Evolutionary conservation across 2,329 filamentous ascomycete genomes (phyloP), one percentile per base, ranked within the genome.

Genomic region (Cladobotryum protrusum): DNA sequence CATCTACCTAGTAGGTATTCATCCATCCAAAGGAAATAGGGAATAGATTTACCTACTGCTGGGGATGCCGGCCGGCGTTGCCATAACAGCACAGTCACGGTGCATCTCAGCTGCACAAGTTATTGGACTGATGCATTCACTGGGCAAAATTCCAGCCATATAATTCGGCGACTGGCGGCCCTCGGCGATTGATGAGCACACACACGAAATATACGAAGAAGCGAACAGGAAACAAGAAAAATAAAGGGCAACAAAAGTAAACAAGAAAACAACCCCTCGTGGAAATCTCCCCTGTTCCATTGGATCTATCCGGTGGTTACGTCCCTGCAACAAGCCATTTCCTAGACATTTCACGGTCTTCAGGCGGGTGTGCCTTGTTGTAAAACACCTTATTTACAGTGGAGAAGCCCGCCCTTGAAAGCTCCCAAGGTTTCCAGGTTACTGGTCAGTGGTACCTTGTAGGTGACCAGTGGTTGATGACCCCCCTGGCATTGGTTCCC

Each of bases 401-500:
- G 19, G 24, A 29, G 24, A 29, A 29, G 24, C 4, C 4, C n/a
- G n/a, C n/a, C n/a, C n/a, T n/a, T n/a, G n/a, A n/a, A n/a, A n/a
- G n/a, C 24, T 29, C 24, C 4, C 7, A 29, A 9, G 11, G 6
- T 29, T 29, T 29, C 24, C 24, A 29, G 24, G 24, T 29, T 29
- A 37, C 35, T n/a, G 35, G 35, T 17, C 35, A 37, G 14, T 37
- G 35, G 14, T 17, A n/a, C 6, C 9, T n/a, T 13, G 29, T n/a
- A 33, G 18, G 44, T 39, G 33, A 34, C 15, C 33, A 39, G 17
- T 12, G 9, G 20, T 24, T 46, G 33, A 18, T 35, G 43, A 18
- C 17, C 44, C 14, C 33, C 35, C 35, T 34, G 18, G 44, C 44
- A 39, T 34, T 47, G 45, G 45, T 47, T 47, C 45, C 45, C 45